phyloP scores from a whole-genome alignment of 2,329 filamentous ascomycete genomes.

The Talaromyces amestolkiae region DNA sequence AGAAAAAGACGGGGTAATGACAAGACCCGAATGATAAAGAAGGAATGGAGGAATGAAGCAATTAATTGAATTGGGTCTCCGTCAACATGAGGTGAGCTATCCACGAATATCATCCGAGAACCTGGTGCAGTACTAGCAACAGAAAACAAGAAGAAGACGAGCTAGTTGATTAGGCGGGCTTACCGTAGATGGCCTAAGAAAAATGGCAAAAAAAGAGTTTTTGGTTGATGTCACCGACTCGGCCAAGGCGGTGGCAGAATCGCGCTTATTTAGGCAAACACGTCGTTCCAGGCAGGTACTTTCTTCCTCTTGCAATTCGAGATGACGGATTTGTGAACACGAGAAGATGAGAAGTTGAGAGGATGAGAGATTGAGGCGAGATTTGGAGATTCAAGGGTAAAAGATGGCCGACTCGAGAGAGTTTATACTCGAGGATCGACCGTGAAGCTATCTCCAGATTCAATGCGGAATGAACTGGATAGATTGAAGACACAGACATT shows the following conservation, averaged over 20 bases:
- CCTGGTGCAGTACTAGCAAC: not conserved
- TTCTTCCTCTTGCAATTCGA: not conserved
- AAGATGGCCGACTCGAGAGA: not conserved
- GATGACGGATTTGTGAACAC: not conserved
- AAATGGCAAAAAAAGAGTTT: constrained; percentile 11
- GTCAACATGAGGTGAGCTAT: not conserved
- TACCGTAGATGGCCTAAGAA: not conserved
- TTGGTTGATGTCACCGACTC: constrained; percentile 10
- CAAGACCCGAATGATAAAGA: not conserved
- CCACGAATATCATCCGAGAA: not conserved
- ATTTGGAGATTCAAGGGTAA: not conserved
- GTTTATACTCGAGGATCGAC: not conserved
- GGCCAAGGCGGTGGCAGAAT: not conserved
- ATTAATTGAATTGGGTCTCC: not conserved
- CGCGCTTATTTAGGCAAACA: not conserved
- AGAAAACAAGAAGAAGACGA: not conserved
- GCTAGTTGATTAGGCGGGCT: not conserved
- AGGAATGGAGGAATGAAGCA: not conserved
- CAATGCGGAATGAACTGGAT: not conserved
- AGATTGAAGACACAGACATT: not conserved
- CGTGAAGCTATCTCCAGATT: not conserved
- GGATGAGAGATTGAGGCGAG: not conserved
- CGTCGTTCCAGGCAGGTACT: not conserved
- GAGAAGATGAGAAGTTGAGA: too few relatives aligned
- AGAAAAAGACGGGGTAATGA: not conserved